Base-by-base conservation (phyloP, 495 filamentous ascomycete genomes). In the Penicillium malachiteum region DNA sequence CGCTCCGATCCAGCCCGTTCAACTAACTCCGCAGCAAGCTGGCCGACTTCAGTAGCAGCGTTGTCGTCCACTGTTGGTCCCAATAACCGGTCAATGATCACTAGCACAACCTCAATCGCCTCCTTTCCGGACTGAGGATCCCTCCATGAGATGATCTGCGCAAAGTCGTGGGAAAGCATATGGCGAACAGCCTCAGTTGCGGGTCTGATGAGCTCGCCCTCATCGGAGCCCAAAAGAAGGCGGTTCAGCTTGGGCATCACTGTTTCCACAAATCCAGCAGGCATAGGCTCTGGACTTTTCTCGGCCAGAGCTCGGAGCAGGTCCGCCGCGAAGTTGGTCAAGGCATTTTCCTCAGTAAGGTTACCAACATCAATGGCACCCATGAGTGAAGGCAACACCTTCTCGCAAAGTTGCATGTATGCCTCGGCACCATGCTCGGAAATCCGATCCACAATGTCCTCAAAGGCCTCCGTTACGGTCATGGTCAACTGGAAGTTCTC, bases 11-110 rank as follows among this genome's bases (percentile, higher is more conserved):
- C 91, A 37, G 93, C 94, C 67, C 89, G 92, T 71, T 97, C 95
- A 7, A 98, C 95, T 55, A 97, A 75, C 66, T 96, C 94, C 0
- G 92, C 94, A 0, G 94, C 94, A 47, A 98, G 81, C 30, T 92
- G 90, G 54, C 94, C 94, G 26, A 98, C 92, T 73, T 97, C 95
- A 7, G 90, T 88, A n/a, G 95, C 94, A 7, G 91, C 89, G 50
- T 89, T 89, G 59, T 97, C 94, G 48, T 92, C 88, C 31, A 97
- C 85, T 2, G 80, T 70, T 0, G 90, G 88, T 1, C 87, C 85
- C 17, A 98, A 80, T 5, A 98, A 79, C n/a, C 92, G 88, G 68
- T 96, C 94, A 60, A 98, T 93, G 60, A 98, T 93, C 50, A 90
- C 78, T 40, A 98, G 80, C 21, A 89, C 87, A 14, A 96, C 86